phyloP scores from a whole-genome alignment of 1,139 yeast species.

The Pneumocystis murina region DNA sequence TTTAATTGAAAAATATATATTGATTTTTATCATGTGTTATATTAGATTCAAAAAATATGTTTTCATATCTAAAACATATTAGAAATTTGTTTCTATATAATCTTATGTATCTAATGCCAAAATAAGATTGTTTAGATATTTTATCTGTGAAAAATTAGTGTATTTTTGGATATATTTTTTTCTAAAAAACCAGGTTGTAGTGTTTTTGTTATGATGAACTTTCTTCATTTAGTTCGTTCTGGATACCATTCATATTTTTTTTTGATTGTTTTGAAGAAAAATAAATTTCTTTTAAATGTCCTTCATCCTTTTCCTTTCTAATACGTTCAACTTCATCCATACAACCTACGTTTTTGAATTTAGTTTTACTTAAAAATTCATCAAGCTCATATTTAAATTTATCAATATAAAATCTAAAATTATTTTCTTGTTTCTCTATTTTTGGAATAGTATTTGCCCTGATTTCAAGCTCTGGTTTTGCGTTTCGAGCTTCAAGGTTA shows the following conservation, averaged over 20 bases:
- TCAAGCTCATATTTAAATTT: slow-evolving; percentile 81
- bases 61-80: neutral
- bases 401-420: slow-evolving; percentile 39
- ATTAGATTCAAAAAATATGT: neutral
- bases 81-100: neutral
- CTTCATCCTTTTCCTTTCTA: slow-evolving; percentile 47
- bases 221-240: neutral
- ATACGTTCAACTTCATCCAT: slow-evolving; percentile 67
- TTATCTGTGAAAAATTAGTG: neutral
- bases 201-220: neutral
- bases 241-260: neutral
- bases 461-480: slow-evolving; percentile 70
- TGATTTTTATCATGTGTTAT: neutral
- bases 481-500: slow-evolving; percentile 58
- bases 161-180: neutral
- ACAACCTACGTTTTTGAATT: slow-evolving; percentile 72
- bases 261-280: neutral
- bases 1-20: neutral
- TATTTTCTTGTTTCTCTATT: slow-evolving; percentile 68
- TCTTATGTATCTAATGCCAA: neutral
- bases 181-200: neutral
- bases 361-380: slow-evolving; percentile 63
- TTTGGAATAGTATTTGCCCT: slow-evolving; percentile 76
- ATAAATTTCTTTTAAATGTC: slow-evolving; percentile 19
- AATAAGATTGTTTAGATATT: neutral